Base-by-base conservation (phyloP, 2,329 filamentous ascomycete genomes). In the Lachnellula arida region DNA sequence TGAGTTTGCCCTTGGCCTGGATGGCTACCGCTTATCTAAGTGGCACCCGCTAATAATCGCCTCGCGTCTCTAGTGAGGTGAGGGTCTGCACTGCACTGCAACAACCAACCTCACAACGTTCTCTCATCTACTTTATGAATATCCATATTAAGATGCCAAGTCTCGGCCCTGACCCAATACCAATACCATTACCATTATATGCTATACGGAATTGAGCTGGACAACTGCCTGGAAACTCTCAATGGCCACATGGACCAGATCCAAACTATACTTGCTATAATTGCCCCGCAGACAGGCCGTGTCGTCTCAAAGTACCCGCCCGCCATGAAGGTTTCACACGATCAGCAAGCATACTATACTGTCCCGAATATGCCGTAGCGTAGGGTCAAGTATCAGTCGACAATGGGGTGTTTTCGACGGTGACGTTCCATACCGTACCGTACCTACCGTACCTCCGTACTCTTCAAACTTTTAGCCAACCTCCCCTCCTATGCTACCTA, bases 391-490 rank as follows among this genome's bases (percentile, higher is more conserved):
- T n/a, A n/a, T 51, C 25, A 51, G 44, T 40, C 46, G 32, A 57
- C 34, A 54, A 57, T 48, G 51, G 55, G 51, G 40, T 14, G 4
- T 19, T n/a, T 40, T 28, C 32, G 39, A 42, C 32, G 37, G 56
- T 58, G 56, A 58, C 56, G 56, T 58, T 58, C 56, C 56, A 58
- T n/a, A n/a, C n/a, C n/a, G n/a, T 58, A 43, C 37, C 32, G 39
- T 9, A 42, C 46, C 51, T 25, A 19, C 12, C 49, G 17, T 15
- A 12, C 49, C 37, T 22, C 34, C 15, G 23, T 42, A 17, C 22
- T 12, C 14, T 19, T 50, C 23, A 35, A n/a, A 11, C 39, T 17
- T 37, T 15, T 23, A 42, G 17, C 34, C 25, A 23, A 47, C 28
- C 28, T 32, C 28, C 28, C 28, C 9, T 32, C 28, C 8, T 32